Conservation (phyloP, 306 rosid species). For the Vicia sativa region DNA sequence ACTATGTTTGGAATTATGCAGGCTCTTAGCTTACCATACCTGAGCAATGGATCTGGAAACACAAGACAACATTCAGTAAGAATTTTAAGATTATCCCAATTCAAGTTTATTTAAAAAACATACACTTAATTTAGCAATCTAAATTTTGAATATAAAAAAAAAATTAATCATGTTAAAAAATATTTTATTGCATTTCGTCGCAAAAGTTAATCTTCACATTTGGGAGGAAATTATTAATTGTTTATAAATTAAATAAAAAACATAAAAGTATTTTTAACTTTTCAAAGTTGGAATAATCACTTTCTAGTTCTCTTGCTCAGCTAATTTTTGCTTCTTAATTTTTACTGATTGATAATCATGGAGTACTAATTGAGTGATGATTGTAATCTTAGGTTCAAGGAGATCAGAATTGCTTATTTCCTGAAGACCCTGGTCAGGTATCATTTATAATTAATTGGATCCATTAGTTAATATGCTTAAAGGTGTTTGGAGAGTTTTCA, state of each 20-base stretch:
- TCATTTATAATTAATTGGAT: slow-evolving; percentile 51
- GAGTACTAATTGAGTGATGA: slow-evolving; percentile 53
- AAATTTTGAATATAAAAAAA: too few relatives aligned
- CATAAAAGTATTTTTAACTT: slow-evolving; percentile 18
- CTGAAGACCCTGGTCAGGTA: slow-evolving; percentile 99
- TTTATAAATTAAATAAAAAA: too few relatives aligned
- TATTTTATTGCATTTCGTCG: too few relatives aligned
- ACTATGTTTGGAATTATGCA: slow-evolving; percentile 43
- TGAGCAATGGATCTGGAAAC: slow-evolving; percentile 69
- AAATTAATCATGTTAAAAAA: neutral
- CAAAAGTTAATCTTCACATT: too few relatives aligned
- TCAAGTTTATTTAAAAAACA: neutral
- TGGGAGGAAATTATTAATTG: too few relatives aligned
- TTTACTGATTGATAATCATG: slow-evolving; percentile 41
- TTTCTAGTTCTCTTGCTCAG: neutral
- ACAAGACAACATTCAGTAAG: slow-evolving; percentile 79
- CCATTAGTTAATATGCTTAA: slow-evolving; percentile 37
- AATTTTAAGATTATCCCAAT: neutral
- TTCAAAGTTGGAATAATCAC: neutral
- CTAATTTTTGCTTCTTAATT: slow-evolving; percentile 12
- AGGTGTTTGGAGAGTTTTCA: slow-evolving; percentile 41
- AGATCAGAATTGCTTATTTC: slow-evolving; percentile 84
- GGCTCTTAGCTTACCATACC: slow-evolving; percentile 96
- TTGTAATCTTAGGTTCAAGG: slow-evolving; percentile 75
- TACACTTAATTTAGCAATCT: neutral